phyloP scores from a whole-genome alignment of 306 rosid genomes.

The Sicyos baderoa region DNA sequence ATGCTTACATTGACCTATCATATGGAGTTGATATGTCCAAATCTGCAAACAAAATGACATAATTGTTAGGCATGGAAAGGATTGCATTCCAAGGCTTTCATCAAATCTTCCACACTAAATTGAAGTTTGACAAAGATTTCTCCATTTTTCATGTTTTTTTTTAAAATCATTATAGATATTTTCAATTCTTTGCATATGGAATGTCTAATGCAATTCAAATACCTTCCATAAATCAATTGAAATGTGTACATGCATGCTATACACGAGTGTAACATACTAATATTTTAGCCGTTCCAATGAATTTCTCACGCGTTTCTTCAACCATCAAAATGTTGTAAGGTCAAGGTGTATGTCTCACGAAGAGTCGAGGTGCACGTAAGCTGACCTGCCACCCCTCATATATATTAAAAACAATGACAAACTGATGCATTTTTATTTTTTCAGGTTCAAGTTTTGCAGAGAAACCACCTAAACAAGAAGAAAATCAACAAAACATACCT shows the following conservation, averaged over 20 bases:
- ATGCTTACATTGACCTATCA: background rate
- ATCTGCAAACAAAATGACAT: background rate
- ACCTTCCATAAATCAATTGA: background rate
- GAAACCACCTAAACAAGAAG: conserved; percentile 34
- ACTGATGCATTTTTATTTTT: conserved; percentile 25
- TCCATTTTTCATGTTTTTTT: background rate
- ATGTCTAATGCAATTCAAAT: background rate
- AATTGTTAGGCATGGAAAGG: background rate
- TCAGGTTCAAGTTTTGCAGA: conserved; percentile 53
- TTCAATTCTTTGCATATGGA: background rate
- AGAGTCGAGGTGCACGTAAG: no score
- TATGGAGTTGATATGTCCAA: background rate
- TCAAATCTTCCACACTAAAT: background rate
- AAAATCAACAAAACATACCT: conserved; percentile 23
- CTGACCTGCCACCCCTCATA: no score
- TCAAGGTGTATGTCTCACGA: no score
- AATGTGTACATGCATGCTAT: background rate
- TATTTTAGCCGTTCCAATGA: background rate
- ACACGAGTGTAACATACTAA: background rate
- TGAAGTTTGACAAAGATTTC: background rate
- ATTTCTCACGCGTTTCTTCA: background rate
- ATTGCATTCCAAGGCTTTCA: background rate
- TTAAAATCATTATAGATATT: background rate
- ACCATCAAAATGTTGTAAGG: no score
- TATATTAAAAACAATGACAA: background rate